Conservation (phyloP, 805 yeast species). For the Metschnikowia anglica region DNA sequence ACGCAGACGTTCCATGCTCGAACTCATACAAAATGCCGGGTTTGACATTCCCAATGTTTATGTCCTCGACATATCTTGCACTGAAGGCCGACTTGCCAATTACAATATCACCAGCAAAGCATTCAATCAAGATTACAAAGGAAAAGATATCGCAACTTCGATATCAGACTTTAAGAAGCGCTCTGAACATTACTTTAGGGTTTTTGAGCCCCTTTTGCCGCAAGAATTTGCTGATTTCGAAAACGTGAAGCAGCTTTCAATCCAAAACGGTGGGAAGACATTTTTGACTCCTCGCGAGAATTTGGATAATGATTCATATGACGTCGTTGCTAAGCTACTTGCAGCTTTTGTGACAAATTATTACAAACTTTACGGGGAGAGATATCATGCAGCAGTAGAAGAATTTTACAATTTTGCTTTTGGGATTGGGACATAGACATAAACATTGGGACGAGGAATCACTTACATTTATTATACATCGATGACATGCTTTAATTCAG, state of each 20-base stretch:
- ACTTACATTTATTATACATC: neutral
- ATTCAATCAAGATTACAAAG: conserved; percentile 57
- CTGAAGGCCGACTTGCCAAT: conserved; percentile 49
- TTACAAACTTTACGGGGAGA: conserved; percentile 19
- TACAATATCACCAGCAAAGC: conserved; percentile 68
- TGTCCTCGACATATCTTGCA: conserved; percentile 59
- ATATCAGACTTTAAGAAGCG: conserved; percentile 60
- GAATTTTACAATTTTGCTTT: conserved; percentile 13
- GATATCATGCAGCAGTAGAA: conserved; percentile 19
- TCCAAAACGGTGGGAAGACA: conserved; percentile 16
- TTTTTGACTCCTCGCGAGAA: conserved; percentile 3
- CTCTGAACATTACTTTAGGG: conserved; percentile 48
- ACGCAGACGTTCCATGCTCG: conserved; percentile 35
- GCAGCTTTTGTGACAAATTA: conserved; percentile 16
- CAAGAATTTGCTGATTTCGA: conserved; percentile 14
- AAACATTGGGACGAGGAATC: conserved; percentile 2
- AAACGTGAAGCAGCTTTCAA: conserved; percentile 13
- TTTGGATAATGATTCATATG: conserved; percentile 5
- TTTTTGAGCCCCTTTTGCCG: conserved; percentile 18
- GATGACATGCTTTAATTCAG: neutral
- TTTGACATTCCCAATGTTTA: conserved; percentile 40
- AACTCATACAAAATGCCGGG: conserved; percentile 21
- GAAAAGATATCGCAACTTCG: conserved; percentile 51
- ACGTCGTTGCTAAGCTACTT: conserved; percentile 12
- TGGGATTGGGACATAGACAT: conserved; percentile 2